Base-by-base conservation (phyloP, 352 stramenopile species). In the Pythium dissotocum region DNA sequence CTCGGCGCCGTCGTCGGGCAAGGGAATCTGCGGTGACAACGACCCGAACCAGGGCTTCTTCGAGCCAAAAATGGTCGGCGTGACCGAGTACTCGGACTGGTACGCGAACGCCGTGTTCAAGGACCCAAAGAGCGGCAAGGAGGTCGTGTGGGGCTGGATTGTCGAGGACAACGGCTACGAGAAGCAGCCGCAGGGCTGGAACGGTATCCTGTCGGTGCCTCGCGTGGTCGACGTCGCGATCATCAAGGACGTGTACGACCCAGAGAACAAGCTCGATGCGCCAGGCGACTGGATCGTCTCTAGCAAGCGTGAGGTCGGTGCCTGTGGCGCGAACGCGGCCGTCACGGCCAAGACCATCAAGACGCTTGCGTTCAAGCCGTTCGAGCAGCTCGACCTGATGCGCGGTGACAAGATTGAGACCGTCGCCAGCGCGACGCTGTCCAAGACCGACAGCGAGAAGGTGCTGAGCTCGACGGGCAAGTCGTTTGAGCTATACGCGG, bases 61-160 rank as follows among this genome's bases (percentile, higher is more conserved):
- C 69, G 74, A 66, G 9, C 78, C 82, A 35, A 63, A 71, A 13
- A 89, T 88, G 73, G 82, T 91, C 1, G 82, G 82, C 16, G 69
- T 91, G 30, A 82, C 79, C 24, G 82, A 90, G 63, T 77, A 77
- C 46, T 86, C 78, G 38, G 71, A 87, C 67, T 90, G 82, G 82
- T 90, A 90, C 64, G 82, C 82, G 38, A 88, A 88, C 70, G 82
- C 68, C 58, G 79, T 89, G 52, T 86, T 88, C 77, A 85, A 78
- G 12, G 77, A 90, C 71, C 76, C 82, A 33, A 71, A 80, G 56
- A 79, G 56, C 38, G 73, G 73, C 65, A 88, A 87, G 75, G 30
- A 83, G 28, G 77, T 90, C 10, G 52, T 90, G 26, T 80, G 86
- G 55, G 82, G 80, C 24, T 90, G 82, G 82, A 88, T 89, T 63